Base-by-base conservation (phyloP, 805 yeast species). In the Candida railenensis region DNA sequence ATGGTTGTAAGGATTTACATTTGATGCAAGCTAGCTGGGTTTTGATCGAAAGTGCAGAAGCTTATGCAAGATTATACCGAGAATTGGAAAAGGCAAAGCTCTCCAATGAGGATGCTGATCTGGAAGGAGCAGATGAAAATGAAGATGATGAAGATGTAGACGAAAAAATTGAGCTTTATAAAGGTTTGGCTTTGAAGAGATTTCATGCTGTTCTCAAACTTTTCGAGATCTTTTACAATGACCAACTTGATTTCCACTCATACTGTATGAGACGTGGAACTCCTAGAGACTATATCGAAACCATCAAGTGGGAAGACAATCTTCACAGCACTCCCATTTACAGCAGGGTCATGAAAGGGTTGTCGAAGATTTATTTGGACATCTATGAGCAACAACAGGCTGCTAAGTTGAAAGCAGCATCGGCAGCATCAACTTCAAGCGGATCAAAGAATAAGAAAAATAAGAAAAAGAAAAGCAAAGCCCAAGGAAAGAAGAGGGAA, bases 21-120 rank as follows among this genome's bases (percentile, higher is more conserved):
- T 75, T 79, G 28, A 86, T 94, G 85, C 97, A 94, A 68, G 91
- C 86, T n/a, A 78, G 83, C 43, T 90, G 97, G 96, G 89, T 89
- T 51, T 67, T 94, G 52, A 66, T 78, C 15, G 97, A 89, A 61
- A 82, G 85, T 62, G 97, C 94, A 1, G 95, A 87, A 58, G 84
- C 94, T 3, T 89, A 88, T 55, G 64, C 69, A 43, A 80, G 97
- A 56, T 57, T 81, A 37, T 85, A 80, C 53, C 53, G 57, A 25
- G 56, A 61, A 19, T 57, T 57, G 39, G 49, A 56, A 39, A 41
- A 46, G 5, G 22, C 21, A 9, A 19, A 16, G 12, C 15, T 5
- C 18, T 8, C 36, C 36, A 33, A 33, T 4, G 18, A 33, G 36
- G 39, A 14, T 4, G 47, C 60, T 0, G 56, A 55, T 15, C 42